phyloP scores from a whole-genome alignment of 169 alveolate species.

The Plasmodium billcollinsi region DNA sequence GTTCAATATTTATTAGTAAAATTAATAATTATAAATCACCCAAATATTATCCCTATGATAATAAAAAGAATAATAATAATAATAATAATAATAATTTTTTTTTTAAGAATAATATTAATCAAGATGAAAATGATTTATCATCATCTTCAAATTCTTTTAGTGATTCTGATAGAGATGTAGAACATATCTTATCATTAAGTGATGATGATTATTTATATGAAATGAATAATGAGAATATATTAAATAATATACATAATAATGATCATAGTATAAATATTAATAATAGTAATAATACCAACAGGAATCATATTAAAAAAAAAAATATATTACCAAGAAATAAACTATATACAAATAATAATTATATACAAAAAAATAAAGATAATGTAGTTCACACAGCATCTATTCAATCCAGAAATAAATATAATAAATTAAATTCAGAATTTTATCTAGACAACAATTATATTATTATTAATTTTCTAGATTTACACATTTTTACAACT shows the following conservation, averaged over 20 bases:
- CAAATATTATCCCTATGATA: background rate
- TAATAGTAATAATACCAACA: constrained; percentile 13
- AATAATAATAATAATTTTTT: background rate
- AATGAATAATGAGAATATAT: too few relatives aligned
- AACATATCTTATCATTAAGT: too few relatives aligned
- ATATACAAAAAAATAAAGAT: background rate
- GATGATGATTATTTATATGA: too few relatives aligned
- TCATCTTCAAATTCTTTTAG: constrained; percentile 4
- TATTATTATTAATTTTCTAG: constrained; percentile 68
- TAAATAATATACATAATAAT: background rate
- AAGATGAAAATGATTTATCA: constrained; percentile 6
- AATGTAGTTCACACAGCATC: background rate
- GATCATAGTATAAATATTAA: constrained; percentile 14
- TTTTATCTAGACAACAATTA: constrained; percentile 63
- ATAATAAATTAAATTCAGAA: constrained; percentile 4
- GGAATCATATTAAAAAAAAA: background rate
- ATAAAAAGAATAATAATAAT: background rate
- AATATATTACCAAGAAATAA: constrained; percentile 16
- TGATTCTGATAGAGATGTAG: background rate
- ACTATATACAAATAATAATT: constrained; percentile 19
- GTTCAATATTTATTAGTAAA: constrained; percentile 62
- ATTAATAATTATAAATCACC: constrained; percentile 52
- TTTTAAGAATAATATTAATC: background rate
- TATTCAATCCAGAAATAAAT: background rate
- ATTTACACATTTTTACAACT: constrained; percentile 47